A percentile compares a stretch with the other conserved stretches of the same genome.
phyloP scores from a whole-genome alignment of 2,329 filamentous ascomycete species.

The Myriosclerotinia curreyana region DNA sequence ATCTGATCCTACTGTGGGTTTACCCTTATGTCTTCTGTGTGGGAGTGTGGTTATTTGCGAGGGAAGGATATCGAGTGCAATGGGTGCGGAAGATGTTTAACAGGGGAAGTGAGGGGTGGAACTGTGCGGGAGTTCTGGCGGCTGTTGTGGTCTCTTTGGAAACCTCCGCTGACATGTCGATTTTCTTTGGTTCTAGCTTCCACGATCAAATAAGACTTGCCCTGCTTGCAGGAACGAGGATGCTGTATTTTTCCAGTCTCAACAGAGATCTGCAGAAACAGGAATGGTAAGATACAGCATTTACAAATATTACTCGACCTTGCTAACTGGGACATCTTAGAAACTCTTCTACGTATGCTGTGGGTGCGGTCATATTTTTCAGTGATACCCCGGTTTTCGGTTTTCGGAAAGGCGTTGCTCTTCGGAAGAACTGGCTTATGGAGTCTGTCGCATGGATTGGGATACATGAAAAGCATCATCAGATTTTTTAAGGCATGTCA shows the following conservation, averaged over 20 bases:
- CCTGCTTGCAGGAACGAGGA: conserved; percentile 81
- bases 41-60: conserved; percentile 46
- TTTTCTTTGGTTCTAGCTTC: conserved; percentile 65
- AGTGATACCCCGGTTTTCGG: conserved; percentile 41
- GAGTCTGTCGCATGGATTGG: conserved; percentile 24
- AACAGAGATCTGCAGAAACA: conserved; percentile 93
- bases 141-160: conserved; percentile 21
- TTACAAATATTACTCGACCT: not conserved
- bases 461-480: not conserved
- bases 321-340: conserved; percentile 47
- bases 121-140: conserved; percentile 2
- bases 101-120: conserved; percentile 16
- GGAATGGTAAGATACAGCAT: conserved; percentile 75
- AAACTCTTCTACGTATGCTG: conserved; percentile 95
- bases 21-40: conserved; percentile 48
- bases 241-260: conserved; percentile 98
- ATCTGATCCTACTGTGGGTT: conserved; percentile 97
- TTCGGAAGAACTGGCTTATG: conserved; percentile 17
- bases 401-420: conserved; percentile 17
- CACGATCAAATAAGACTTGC: conserved; percentile 81
- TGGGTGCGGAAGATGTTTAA: not conserved
- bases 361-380: conserved; percentile 85
- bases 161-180: conserved; percentile 42
- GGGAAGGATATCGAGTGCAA: conserved; percentile 17
- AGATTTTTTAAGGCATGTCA: conserved; percentile 1